Evolutionary conservation across 169 alveolate species (phyloP).

Genomic region (Neospora caninum): DNA sequence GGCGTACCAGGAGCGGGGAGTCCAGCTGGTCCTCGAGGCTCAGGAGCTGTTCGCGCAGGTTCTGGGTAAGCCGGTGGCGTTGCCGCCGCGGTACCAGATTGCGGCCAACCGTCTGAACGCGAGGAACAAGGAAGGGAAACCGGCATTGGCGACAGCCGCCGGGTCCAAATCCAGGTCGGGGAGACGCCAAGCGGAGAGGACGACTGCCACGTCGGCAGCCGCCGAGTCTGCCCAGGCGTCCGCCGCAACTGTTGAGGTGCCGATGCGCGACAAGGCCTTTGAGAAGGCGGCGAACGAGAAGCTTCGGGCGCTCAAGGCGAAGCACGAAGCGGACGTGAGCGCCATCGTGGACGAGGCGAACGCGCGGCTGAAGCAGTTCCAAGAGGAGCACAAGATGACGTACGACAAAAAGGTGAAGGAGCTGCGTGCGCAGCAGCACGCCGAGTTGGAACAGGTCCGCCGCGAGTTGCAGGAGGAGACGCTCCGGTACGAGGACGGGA

Average conservation of each 20-base stretch:
- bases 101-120: not conserved
- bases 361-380: not conserved
- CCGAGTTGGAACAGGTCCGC: not conserved
- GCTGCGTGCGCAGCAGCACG: constrained; percentile 1
- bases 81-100: not conserved
- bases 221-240: not conserved
- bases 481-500: constrained; percentile 10
- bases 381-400: constrained; percentile 23
- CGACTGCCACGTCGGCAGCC: not conserved
- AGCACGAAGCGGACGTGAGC: constrained; percentile 20
- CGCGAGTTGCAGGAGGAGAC: not conserved
- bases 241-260: not conserved
- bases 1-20: not conserved
- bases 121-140: not conserved
- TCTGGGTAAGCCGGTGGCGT: not conserved
- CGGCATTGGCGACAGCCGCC: too few species aligned
- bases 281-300: not conserved
- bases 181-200: not conserved
- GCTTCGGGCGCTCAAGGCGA: not conserved
- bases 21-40: not conserved
- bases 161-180: not conserved
- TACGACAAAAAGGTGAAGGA: not conserved
- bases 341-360: constrained; percentile 25
- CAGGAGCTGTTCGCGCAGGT: not conserved
- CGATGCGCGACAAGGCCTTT: not conserved